Base-by-base conservation (phyloP, 345 rosid genomes). In the Salix dunnii region DNA sequence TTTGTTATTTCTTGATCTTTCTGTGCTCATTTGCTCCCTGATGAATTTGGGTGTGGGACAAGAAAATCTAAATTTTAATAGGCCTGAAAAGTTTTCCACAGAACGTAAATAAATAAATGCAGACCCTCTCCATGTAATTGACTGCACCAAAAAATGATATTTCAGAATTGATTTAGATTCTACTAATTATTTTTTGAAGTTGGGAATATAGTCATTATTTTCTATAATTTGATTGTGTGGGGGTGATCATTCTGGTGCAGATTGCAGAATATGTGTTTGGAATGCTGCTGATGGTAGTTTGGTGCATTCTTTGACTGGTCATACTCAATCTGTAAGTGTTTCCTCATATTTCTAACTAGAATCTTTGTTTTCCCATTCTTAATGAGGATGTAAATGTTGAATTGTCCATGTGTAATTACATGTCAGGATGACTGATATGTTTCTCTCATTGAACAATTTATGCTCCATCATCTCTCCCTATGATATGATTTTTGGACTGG, bases 251-350 rank as follows among this genome's bases (percentile, higher is more conserved):
- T 23, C 63, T 23, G n/a, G 71, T 86, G 84, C 90, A 96, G 99
- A 96, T 86, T 96, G 98, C 89, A 91, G 99, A 87, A 94, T 96
- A 80, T 96, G 99, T 49, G 99, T 96, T 76, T 96, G 99, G 99
- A 96, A 96, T 88, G 98, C 97, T 36, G 87, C 97, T 82, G 98
- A 96, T 89, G 97, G 98, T 82, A 88, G 90, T 87, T 80, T 94
- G 80, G 98, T 96, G 63, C 99, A 96, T 84, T 94, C 95, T 72
- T 88, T 96, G 90, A 90, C 97, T 70, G 99, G 99, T 76, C 99
- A 96, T 76, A 90, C 97, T 83, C 89, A 86, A 78, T 94, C 98
- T 43, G 99, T 96, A 80, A 96, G 98, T 87, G 61, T 72, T 73
- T 74, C 67, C 69, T 68, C 66, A 46, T 70, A 11, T 63, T 70